Evolutionary conservation across 2,329 filamentous ascomycete species (phyloP).

Genomic region (Sclerotinia nivalis): DNA sequence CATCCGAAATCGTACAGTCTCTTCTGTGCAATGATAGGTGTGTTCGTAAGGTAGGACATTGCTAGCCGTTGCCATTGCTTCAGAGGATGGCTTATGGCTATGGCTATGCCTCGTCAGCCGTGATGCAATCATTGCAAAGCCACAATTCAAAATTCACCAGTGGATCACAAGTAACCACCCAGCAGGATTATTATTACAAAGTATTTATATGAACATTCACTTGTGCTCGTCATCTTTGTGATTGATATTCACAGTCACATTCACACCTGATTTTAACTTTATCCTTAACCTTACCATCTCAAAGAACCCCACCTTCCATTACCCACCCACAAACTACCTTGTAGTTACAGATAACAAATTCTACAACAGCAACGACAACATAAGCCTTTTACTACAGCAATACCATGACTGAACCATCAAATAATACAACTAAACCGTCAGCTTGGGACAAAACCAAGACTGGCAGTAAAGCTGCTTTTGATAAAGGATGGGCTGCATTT

Average conservation of each 20-base stretch:
- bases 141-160: not conserved
- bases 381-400: not conserved
- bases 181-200: not conserved
- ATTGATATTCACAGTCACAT: not conserved
- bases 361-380: not conserved
- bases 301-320: not conserved
- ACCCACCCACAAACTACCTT: not conserved
- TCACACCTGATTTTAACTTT: not conserved
- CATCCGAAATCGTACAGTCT: not conserved
- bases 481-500: constrained; percentile 25
- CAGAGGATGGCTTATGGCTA: not conserved
- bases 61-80: not conserved
- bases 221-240: not conserved
- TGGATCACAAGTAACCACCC: not conserved
- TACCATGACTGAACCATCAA: constrained; percentile 1
- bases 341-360: not conserved
- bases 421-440: constrained; percentile 1
- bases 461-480: constrained; percentile 24
- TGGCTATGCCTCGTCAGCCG: constrained; percentile 10
- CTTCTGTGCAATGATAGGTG: not conserved
- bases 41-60: not conserved
- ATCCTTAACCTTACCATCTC: not conserved
- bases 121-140: constrained; percentile 18
- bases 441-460: constrained; percentile 23
- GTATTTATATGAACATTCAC: constrained; percentile 4